Evolutionary conservation across 257 asterid genomes (phyloP).

Genomic region (Nicotiana sylvestris): DNA sequence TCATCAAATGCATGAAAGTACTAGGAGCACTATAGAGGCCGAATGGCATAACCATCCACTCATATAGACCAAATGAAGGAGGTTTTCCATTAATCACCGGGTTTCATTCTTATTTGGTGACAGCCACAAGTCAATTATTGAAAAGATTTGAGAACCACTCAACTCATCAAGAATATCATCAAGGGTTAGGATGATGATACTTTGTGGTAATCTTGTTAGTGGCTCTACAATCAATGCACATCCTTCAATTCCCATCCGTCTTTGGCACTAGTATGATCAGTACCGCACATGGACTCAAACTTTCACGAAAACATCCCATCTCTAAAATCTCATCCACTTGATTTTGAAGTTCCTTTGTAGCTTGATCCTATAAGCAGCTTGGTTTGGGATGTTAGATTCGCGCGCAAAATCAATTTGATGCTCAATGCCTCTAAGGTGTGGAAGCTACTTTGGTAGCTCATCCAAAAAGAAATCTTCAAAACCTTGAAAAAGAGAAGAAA

Average conservation of each 20-base stretch:
- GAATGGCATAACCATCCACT: too few species aligned
- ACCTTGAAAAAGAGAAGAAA: too few species aligned
- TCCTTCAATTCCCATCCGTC: too few species aligned
- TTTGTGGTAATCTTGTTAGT: background rate
- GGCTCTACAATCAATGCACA: background rate
- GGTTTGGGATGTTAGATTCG: background rate
- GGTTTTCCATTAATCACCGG: constrained; percentile 8
- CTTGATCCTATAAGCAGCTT: too few species aligned
- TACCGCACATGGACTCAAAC: too few species aligned
- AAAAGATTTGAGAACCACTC: background rate
- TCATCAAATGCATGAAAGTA: too few species aligned
- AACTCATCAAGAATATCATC: background rate
- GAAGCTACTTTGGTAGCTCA: background rate
- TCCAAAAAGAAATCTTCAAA: background rate
- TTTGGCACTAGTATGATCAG: too few species aligned
- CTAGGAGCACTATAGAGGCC: background rate
- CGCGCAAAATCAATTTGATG: background rate
- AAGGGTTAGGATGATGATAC: background rate
- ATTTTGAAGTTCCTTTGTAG: too few species aligned
- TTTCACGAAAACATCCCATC: too few species aligned
- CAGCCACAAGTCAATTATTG: background rate
- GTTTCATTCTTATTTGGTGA: background rate
- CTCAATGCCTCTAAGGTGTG: background rate
- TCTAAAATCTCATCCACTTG: too few species aligned
- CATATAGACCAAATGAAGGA: background rate